Conservation (phyloP, 768 basidiomycete genomes). For the Pulveroboletus sp. region DNA sequence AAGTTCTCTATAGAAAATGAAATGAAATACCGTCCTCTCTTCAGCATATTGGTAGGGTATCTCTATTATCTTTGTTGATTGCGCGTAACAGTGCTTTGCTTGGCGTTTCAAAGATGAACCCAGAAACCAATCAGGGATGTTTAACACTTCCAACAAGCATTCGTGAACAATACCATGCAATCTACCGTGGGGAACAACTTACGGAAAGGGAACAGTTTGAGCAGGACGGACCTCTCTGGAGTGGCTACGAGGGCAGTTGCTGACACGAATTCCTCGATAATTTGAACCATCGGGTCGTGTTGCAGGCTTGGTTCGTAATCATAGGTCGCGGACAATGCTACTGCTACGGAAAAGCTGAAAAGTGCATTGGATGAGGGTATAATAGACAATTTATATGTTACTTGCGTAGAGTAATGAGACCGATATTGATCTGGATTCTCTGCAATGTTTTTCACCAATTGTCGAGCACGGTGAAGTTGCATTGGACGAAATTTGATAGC, state of each 20-base stretch:
- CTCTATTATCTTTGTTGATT: neutral
- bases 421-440: no score
- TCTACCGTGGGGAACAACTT: neutral
- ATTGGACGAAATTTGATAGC: conserved; percentile 2
- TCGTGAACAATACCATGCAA: neutral
- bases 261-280: neutral
- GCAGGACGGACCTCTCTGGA: conserved; percentile 6
- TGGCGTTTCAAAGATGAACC: conserved; percentile 4
- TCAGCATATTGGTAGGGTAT: no score
- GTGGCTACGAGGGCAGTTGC: neutral
- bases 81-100: neutral
- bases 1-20: neutral
- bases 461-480: conserved; percentile 5
- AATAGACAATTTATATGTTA: conserved; percentile 1
- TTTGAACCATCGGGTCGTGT: conserved; percentile 4
- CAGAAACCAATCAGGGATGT: conserved; percentile 22
- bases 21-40: conserved; percentile 1
- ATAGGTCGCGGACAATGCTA: conserved; percentile 2
- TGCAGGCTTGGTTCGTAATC: conserved; percentile 3
- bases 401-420: no score
- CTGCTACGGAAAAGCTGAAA: conserved; percentile 4
- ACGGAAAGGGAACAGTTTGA: no score
- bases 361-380: neutral
- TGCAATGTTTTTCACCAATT: no score
- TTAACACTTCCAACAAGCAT: conserved; percentile 12